These are phyloP conservation scores for Salvia splendens DNA, from an alignment of 257 asterid genomes.

Conservation along the genomic window DNA sequence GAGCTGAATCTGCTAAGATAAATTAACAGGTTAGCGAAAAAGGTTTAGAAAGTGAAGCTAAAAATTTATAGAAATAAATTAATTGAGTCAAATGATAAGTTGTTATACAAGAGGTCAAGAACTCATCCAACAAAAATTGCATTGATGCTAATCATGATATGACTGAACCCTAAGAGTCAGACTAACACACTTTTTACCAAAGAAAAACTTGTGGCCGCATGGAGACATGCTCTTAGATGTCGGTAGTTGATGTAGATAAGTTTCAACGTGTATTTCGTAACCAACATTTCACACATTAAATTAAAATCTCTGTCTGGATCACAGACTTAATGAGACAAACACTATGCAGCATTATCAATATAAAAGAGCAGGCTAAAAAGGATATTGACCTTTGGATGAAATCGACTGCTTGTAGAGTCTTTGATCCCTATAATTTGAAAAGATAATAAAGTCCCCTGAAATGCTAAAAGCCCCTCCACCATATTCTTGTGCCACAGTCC, in stretches of 20 bases:
- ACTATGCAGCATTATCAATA: slow-evolving; percentile 1
- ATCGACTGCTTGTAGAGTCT: slow-evolving; percentile 73
- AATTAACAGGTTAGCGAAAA: slow-evolving; percentile 16
- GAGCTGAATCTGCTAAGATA: slow-evolving; percentile 63
- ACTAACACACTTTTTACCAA: not conserved
- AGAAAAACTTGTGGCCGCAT: too few species aligned
- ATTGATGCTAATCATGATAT: not conserved
- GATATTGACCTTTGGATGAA: slow-evolving; percentile 54
- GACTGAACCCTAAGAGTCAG: not conserved
- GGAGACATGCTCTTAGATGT: not conserved
- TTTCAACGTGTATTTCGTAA: too few species aligned
- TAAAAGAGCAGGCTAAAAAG: slow-evolving; percentile 13
- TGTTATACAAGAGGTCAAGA: not conserved
- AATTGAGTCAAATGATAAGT: slow-evolving; percentile 14
- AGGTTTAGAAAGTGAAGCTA: too few species aligned
- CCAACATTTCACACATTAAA: not conserved
- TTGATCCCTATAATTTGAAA: slow-evolving; percentile 92
- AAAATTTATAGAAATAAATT: too few species aligned
- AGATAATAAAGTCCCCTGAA: slow-evolving; percentile 58
- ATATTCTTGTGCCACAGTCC: slow-evolving; percentile 87
- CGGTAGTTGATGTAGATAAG: not conserved
- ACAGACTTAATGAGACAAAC: not conserved
- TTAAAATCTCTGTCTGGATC: not conserved
- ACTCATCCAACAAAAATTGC: not conserved
- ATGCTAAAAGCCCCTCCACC: slow-evolving; percentile 91